Percentiles rank a stretch among this genome's conserved stretches.
Conservation (phyloP, 2,329 filamentous ascomycete species). For the Septoria linicola region DNA sequence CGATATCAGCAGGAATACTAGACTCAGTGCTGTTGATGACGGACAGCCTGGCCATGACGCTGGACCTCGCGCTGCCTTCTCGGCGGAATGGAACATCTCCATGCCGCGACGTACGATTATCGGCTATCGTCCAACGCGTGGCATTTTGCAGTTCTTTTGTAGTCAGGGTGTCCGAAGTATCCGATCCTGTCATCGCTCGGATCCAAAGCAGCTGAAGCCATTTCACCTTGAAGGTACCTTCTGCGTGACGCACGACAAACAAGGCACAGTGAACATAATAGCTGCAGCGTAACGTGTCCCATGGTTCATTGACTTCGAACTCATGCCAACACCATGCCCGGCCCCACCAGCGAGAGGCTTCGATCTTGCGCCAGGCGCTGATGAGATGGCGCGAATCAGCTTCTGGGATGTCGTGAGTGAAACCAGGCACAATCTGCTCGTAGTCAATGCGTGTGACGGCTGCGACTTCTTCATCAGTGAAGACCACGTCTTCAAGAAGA, state of each 20-base stretch:
- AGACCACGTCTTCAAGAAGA: background rate
- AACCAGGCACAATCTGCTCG: background rate
- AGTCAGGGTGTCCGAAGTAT: background rate
- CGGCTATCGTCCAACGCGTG: constrained; percentile 2
- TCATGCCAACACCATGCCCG: constrained; percentile 7
- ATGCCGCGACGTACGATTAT: constrained; percentile 5
- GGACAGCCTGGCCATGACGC: constrained; percentile 8
- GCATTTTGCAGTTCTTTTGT: background rate
- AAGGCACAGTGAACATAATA: constrained; percentile 4
- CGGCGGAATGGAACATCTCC: background rate
- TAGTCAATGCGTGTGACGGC: background rate
- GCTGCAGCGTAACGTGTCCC: constrained; percentile 5
- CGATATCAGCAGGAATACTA: constrained; percentile 1
- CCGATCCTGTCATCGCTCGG: background rate
- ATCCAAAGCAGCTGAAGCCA: constrained; percentile 1
- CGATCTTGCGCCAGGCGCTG: constrained; percentile 5
- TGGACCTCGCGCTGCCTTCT: background rate
- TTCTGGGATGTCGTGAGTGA: background rate
- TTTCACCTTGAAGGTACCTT: background rate
- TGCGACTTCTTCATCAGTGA: background rate
- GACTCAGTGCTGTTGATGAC: constrained; percentile 9
- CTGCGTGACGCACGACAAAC: background rate
- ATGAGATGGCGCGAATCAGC: background rate
- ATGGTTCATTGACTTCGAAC: constrained; percentile 7
- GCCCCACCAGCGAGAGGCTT: constrained; percentile 5